Evolutionary conservation across 2,329 filamentous ascomycete genomes (phyloP), one percentile per base, ranked within the genome.

Genomic region (Botrytis pseudocinerea): DNA sequence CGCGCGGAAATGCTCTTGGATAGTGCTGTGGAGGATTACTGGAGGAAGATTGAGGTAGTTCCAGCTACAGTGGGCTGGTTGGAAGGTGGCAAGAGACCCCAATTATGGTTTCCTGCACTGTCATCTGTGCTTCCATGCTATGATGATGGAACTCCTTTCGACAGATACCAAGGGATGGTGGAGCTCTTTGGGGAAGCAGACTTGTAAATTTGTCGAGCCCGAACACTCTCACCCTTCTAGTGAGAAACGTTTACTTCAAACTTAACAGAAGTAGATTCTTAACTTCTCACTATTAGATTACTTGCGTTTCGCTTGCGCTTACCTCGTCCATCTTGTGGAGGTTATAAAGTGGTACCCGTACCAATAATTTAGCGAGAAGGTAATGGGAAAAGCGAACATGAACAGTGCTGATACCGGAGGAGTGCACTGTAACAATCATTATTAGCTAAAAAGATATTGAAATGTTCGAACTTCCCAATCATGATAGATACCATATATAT

Each of bases 201-300:
- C 5, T 66, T 14, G 9, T 40, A 42, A 5, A 54, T 20, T 18
- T 9, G 9, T 9, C 40, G 25, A 1, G 25, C 3, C 25, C 32
- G 2, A 22, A 16, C 3, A 40, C 22, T 1, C 22, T 38, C 14
- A 0, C 6, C 22, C 3, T n/a, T 18, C 18, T 40, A n/a, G 12
- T 12, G 12, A n/a, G 35, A 22, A 28, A 18, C 2, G 0, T 1
- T 2, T 9, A 28, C 6, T 28, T 18, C 14, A 28, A 28, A 18
- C 6, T 9, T 18, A 6, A 1, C 6, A 57, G 14, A 32, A 57
- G 12, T 18, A 16, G 3, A 28, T 57, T 28, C 3, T 14, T 14
- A 3, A 25, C 4, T 54, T n/a, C 5, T 14, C 7, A 12, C 48
- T 14, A 14, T 7, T 12, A 16, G 2, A n/a, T 16, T 16, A n/a